Conservation (phyloP, 179 eudicot genomes). For the Drosera spatulata region DNA sequence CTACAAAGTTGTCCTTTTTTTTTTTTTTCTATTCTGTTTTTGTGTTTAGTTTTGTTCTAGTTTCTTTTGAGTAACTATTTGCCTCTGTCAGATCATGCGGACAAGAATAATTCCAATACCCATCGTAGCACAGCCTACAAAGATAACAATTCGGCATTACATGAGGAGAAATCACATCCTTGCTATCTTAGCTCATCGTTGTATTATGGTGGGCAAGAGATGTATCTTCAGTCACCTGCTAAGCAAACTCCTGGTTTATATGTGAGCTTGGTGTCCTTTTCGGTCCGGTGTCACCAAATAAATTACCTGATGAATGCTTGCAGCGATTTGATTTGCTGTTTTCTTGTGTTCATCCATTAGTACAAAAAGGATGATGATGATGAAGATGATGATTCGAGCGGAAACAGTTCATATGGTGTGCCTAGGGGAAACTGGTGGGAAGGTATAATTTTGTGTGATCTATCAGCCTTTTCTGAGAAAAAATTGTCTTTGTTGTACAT, state of each 20-base stretch:
- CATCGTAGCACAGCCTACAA: slow-evolving; percentile 9
- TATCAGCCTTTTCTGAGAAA: neutral
- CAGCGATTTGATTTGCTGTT: neutral
- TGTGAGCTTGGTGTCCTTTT: neutral
- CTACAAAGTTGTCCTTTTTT: too few relatives aligned
- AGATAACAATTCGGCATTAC: slow-evolving; percentile 26
- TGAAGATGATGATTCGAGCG: slow-evolving; percentile 18
- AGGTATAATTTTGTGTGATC: slow-evolving; percentile 5
- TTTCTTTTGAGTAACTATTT: too few relatives aligned
- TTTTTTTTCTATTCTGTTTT: too few relatives aligned
- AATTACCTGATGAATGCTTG: neutral
- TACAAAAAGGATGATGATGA: slow-evolving; percentile 16
- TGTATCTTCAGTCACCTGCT: slow-evolving; percentile 23
- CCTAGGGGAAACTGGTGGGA: slow-evolving; percentile 42
- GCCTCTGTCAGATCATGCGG: neutral
- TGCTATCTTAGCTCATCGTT: slow-evolving; percentile 54
- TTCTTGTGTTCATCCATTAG: slow-evolving; percentile 4
- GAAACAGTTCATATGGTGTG: slow-evolving; percentile 7
- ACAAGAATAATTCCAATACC: slow-evolving; percentile 13
- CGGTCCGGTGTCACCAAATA: neutral
- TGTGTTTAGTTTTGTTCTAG: too few relatives aligned
- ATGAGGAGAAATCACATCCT: slow-evolving; percentile 33
- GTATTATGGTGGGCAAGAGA: slow-evolving; percentile 63
- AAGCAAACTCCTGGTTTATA: slow-evolving; percentile 15
- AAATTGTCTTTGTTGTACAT: neutral